phyloP scores from a whole-genome alignment of 305 asterid genomes.

The Striga hermonthica region DNA sequence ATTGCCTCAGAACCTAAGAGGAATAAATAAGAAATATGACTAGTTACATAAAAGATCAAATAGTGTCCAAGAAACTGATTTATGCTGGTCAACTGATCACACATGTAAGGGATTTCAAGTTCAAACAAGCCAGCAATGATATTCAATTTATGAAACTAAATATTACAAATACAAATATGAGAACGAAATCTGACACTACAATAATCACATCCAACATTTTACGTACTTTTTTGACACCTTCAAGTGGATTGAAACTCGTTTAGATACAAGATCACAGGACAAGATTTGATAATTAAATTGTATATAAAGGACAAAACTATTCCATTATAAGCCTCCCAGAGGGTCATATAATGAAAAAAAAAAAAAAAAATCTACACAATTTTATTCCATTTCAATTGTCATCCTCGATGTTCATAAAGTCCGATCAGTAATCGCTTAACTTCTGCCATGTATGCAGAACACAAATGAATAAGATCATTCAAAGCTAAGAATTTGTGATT shows the following conservation, averaged over 20 bases:
- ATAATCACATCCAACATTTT: constrained; percentile 3
- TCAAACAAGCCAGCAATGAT: constrained; percentile 15
- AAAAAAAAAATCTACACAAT: not conserved
- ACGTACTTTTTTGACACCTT: constrained; percentile 18
- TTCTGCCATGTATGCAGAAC: constrained; percentile 3
- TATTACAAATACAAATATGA: constrained; percentile 3
- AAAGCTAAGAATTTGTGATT: constrained; percentile 18
- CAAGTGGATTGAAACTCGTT: constrained; percentile 23
- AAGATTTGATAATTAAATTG: constrained; percentile 13
- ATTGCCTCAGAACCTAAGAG: constrained; percentile 99
- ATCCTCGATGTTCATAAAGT: constrained; percentile 14
- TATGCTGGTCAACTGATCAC: constrained; percentile 16
- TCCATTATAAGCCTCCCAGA: constrained; percentile 22
- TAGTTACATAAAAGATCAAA: constrained; percentile 22
- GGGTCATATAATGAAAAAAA: constrained; percentile 10
- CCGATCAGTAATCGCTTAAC: constrained; percentile 17
- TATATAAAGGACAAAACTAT: not conserved
- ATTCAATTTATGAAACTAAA: constrained; percentile 24
- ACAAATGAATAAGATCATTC: constrained; percentile 12
- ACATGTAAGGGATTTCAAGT: constrained; percentile 20
- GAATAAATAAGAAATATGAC: constrained; percentile 30
- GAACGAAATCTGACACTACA: constrained; percentile 21
- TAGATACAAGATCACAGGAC: constrained; percentile 15
- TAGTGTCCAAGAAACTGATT: constrained; percentile 22
- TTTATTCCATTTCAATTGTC: not conserved